Evolutionary conservation across 1,139 yeast species (phyloP).

Genomic region (Magnusiomyces magnusii): DNA sequence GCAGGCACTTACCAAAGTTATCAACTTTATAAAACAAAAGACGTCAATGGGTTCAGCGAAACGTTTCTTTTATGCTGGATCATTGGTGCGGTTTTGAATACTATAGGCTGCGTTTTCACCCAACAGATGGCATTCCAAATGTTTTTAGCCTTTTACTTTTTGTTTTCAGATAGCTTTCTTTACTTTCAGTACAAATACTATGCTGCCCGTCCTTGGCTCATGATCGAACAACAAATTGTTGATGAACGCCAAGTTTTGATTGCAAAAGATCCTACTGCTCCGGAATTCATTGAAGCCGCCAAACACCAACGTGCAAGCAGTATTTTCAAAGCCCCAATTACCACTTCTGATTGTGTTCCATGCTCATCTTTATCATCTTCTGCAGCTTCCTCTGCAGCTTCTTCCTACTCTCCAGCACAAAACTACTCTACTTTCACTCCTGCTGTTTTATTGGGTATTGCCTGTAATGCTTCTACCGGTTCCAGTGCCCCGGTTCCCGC

Average conservation of each 20-base stretch:
- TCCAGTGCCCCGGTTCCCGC: conserved; percentile 11
- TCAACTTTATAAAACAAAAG: conserved; percentile 24
- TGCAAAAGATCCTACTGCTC: not conserved
- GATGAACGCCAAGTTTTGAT: conserved; percentile 4
- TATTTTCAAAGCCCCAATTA: not conserved
- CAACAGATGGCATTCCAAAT: conserved; percentile 31
- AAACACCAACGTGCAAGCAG: not conserved
- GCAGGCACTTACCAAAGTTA: conserved; percentile 32
- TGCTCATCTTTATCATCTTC: conserved; percentile 1
- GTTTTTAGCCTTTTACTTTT: conserved; percentile 24
- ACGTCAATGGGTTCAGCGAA: conserved; percentile 32
- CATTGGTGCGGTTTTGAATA: conserved; percentile 29
- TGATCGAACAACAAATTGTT: conserved; percentile 2
- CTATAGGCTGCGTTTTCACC: conserved; percentile 29
- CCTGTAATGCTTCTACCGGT: conserved; percentile 10
- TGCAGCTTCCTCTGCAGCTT: not conserved
- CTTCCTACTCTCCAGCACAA: not conserved
- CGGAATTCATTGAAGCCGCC: not conserved
- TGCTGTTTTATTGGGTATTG: conserved; percentile 13
- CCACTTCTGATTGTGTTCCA: not conserved
- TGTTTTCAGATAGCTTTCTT: conserved; percentile 25
- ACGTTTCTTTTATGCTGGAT: conserved; percentile 29
- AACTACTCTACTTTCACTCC: conserved; percentile 13
- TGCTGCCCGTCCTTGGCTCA: conserved; percentile 15
- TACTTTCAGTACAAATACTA: conserved; percentile 27